phyloP scores from a whole-genome alignment of 2,329 filamentous ascomycete species.

The Fusarium guadeloupense region DNA sequence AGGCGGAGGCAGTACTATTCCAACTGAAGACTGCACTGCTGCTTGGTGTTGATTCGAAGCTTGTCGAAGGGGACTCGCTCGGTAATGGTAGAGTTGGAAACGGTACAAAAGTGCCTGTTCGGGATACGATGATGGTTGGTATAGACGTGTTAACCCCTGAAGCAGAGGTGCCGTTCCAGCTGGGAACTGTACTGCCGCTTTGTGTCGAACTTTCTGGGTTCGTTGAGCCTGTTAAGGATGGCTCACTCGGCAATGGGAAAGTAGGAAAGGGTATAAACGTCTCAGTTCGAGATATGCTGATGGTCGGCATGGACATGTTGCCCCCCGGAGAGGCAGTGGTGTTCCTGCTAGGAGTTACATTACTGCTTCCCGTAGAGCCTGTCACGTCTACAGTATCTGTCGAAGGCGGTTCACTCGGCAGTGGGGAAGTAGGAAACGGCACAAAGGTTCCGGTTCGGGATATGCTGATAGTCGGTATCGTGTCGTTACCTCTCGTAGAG shows the following conservation, averaged over 20 bases:
- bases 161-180: constrained; percentile 2
- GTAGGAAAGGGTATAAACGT: neutral
- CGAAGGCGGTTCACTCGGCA: neutral
- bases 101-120: neutral
- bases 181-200: neutral
- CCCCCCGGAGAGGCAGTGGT: neutral
- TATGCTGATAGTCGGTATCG: neutral
- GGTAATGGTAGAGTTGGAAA: neutral
- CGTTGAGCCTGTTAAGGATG: neutral
- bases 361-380: neutral
- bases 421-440: neutral
- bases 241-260: neutral
- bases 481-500: neutral
- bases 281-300: constrained; percentile 2
- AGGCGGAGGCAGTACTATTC: neutral
- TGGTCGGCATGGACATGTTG: neutral
- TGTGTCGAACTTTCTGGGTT: neutral
- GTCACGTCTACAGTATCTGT: neutral
- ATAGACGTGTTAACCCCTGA: neutral
- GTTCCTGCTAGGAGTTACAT: neutral
- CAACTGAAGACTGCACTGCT: neutral
- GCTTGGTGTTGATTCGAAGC: neutral
- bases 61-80: neutral
- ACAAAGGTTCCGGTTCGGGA: neutral
- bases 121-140: neutral